Conservation (phyloP, 306 rosid species). For the Cucurbita moschata region DNA sequence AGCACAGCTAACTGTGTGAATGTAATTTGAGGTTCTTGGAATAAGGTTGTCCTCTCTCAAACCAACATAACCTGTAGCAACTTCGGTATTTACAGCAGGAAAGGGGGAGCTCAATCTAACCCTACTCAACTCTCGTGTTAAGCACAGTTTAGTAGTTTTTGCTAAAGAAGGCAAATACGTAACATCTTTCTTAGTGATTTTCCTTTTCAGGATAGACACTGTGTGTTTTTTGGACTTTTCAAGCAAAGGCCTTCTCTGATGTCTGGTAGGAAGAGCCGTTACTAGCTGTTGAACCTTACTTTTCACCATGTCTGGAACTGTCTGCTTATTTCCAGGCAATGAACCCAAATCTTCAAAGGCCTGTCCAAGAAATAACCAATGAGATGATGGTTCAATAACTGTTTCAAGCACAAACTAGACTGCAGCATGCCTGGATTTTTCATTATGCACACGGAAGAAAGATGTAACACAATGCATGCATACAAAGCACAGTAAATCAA, state of each 20-base stretch:
- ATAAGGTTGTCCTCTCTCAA: not conserved
- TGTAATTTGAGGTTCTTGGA: slow-evolving; percentile 24
- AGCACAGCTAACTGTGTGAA: slow-evolving; percentile 33
- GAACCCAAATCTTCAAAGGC: not conserved
- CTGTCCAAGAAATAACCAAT: not conserved
- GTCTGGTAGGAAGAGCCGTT: not conserved
- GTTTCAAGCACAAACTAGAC: not conserved
- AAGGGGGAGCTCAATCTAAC: not conserved
- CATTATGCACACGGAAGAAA: not conserved
- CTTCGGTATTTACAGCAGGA: not conserved
- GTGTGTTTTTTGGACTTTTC: not conserved
- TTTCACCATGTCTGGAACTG: not conserved
- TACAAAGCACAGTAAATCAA: not conserved
- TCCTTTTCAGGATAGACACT: not conserved
- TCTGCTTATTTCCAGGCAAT: not conserved
- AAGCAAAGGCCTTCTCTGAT: not conserved
- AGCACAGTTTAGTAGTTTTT: not conserved
- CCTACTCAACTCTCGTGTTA: not conserved
- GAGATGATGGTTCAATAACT: not conserved
- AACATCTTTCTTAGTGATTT: not conserved
- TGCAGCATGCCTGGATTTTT: not conserved
- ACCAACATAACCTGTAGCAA: not conserved
- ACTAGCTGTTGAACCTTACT: not conserved
- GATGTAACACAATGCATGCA: not conserved
- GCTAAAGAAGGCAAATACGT: not conserved